phyloP scores from a whole-genome alignment of 2,329 filamentous ascomycete species.

The Cladosporium oxysporum region DNA sequence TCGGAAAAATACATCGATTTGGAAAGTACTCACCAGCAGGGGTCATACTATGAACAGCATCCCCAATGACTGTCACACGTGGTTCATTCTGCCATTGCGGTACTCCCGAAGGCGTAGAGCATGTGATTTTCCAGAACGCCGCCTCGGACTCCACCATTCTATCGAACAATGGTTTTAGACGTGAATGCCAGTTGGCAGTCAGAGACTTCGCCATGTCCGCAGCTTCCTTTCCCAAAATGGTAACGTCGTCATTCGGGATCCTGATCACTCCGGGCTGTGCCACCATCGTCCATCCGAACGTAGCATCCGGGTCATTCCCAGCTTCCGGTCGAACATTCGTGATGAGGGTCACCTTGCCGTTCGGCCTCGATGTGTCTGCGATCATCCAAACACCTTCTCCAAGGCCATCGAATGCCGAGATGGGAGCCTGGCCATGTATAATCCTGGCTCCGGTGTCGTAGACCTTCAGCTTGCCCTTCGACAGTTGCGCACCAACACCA shows the following conservation, averaged over 20 bases:
- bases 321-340: conserved; percentile 65
- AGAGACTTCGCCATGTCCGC: conserved; percentile 60
- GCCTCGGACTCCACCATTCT: conserved; percentile 59
- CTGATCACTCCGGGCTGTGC: conserved; percentile 59
- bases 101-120: conserved; percentile 60
- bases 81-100: conserved; percentile 62
- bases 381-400: conserved; percentile 66
- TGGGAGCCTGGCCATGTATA: conserved; percentile 66
- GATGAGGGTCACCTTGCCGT: conserved; percentile 57
- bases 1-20: background rate
- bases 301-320: conserved; percentile 57
- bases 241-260: conserved; percentile 61
- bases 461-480: conserved; percentile 58
- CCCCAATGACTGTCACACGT: conserved; percentile 60
- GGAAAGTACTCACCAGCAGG: conserved; percentile 38
- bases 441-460: conserved; percentile 65
- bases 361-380: conserved; percentile 49
- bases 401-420: conserved; percentile 60
- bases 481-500: conserved; percentile 61
- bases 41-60: conserved; percentile 61
- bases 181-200: conserved; percentile 57
- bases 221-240: conserved; percentile 58
- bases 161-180: conserved; percentile 59
- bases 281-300: conserved; percentile 66
- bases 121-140: conserved; percentile 69